phyloP scores from a whole-genome alignment of 495 filamentous ascomycete genomes.

The Penicillium coprophilum region DNA sequence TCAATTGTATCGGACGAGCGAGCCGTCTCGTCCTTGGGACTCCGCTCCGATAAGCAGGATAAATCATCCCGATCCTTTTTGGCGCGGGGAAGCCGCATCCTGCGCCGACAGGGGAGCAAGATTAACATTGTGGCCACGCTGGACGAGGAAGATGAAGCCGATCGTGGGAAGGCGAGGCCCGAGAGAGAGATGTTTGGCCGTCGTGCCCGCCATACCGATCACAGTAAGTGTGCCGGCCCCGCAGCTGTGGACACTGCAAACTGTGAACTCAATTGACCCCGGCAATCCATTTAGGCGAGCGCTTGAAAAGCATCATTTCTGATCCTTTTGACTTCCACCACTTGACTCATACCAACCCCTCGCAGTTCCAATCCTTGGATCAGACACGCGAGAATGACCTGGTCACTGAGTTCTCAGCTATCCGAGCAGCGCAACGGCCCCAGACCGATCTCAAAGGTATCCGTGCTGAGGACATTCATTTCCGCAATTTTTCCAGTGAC shows the following conservation, averaged over 20 bases:
- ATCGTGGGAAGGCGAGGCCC: constrained; percentile 35
- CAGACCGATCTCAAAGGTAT: constrained; percentile 61
- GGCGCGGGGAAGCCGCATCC: constrained; percentile 51
- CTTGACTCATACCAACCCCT: constrained; percentile 70
- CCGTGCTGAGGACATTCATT: constrained; percentile 63
- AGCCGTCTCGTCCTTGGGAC: constrained; percentile 28
- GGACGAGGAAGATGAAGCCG: constrained; percentile 47
- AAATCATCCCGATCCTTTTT: constrained; percentile 46
- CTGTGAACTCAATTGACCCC: constrained; percentile 8
- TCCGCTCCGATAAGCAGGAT: constrained; percentile 38
- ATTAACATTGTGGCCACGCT: constrained; percentile 49
- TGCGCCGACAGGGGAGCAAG: constrained; percentile 53
- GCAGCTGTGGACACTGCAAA: not conserved
- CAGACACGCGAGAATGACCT: constrained; percentile 59
- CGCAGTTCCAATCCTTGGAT: constrained; percentile 60
- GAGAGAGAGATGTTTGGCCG: constrained; percentile 41
- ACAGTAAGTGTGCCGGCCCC: constrained; percentile 31
- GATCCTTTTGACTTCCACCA: constrained; percentile 88
- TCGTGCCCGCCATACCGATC: constrained; percentile 31
- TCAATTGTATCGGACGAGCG: constrained; percentile 33
- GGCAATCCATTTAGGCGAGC: constrained; percentile 29
- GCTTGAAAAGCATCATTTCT: constrained; percentile 62
- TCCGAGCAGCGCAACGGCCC: constrained; percentile 65
- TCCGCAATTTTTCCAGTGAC: constrained; percentile 61
- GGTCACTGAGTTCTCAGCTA: constrained; percentile 63